phyloP scores from a whole-genome alignment of 2,329 filamentous ascomycete genomes.

The Pestalotiopsis sp. region DNA sequence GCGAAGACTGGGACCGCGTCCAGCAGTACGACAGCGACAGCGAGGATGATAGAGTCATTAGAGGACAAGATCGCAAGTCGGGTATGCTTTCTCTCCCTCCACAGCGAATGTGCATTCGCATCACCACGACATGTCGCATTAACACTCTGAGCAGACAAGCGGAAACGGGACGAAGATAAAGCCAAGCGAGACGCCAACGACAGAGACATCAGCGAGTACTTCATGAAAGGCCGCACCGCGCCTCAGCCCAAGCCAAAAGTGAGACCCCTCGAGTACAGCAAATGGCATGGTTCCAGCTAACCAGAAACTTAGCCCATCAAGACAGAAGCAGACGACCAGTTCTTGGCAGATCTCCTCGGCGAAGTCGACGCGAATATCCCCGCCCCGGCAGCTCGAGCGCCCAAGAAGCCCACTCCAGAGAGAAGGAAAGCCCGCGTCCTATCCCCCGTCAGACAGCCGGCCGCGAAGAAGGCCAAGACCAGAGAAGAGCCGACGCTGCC shows the following conservation, averaged over 20 bases:
- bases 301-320: conserved; percentile 60
- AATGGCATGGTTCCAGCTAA: not conserved
- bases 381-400: conserved; percentile 54
- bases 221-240: conserved; percentile 73
- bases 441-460: conserved; percentile 66
- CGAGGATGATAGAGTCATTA: conserved; percentile 62
- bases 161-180: conserved; percentile 85
- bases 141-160: conserved; percentile 63
- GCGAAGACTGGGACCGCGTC: conserved; percentile 88
- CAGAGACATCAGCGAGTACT: conserved; percentile 92
- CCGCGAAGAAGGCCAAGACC: conserved; percentile 59
- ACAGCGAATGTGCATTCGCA: not conserved
- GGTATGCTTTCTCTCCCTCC: conserved; percentile 34
- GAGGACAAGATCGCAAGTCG: conserved; percentile 53
- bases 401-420: conserved; percentile 69
- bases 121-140: conserved; percentile 12
- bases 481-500: conserved; percentile 47
- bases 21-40: conserved; percentile 71
- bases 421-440: conserved; percentile 79
- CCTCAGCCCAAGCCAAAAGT: conserved; percentile 82
- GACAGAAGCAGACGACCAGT: conserved; percentile 86
- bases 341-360: conserved; percentile 80
- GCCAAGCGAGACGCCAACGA: conserved; percentile 85
- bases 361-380: conserved; percentile 81
- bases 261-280: conserved; percentile 20